Evolutionary conservation across 805 yeast species (phyloP).

Genomic region (Candida bentonensis): DNA sequence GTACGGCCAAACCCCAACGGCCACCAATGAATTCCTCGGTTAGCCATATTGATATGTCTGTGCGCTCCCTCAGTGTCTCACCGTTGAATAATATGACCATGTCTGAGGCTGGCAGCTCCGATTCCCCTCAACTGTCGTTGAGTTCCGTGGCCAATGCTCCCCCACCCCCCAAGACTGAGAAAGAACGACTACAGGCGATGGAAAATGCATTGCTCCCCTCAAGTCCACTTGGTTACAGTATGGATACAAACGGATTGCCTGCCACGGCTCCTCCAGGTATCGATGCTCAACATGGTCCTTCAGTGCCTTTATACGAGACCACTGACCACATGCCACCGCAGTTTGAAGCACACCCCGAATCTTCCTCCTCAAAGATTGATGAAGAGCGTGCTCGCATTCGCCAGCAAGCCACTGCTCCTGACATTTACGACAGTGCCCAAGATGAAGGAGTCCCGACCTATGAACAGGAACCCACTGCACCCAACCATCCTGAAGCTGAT

Average conservation of each 20-base stretch:
- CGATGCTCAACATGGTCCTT: too few species aligned
- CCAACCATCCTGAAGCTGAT: slow-evolving; percentile 1
- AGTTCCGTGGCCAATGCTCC: neutral
- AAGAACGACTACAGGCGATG: slow-evolving; percentile 36
- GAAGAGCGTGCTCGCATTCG: slow-evolving; percentile 25
- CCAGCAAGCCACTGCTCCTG: slow-evolving; percentile 29
- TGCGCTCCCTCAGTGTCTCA: neutral
- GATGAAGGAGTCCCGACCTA: slow-evolving; percentile 10
- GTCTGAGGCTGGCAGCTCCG: slow-evolving; percentile 4
- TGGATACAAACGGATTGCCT: too few species aligned
- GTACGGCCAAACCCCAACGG: neutral
- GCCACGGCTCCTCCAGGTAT: too few species aligned
- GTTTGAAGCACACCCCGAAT: neutral
- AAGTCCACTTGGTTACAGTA: too few species aligned
- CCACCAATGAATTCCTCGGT: neutral
- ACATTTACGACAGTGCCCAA: slow-evolving; percentile 4
- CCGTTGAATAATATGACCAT: slow-evolving; percentile 13
- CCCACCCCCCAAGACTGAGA: slow-evolving; percentile 28
- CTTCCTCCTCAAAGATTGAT: slow-evolving; percentile 26
- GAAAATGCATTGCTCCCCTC: slow-evolving; percentile 56
- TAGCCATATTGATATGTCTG: neutral
- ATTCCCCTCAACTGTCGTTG: neutral
- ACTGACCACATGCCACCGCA: too few species aligned
- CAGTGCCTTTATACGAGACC: too few species aligned
- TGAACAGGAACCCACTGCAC: slow-evolving; percentile 5